These are phyloP conservation scores for Friedmanniomyces simplex DNA, from an alignment of 495 filamentous ascomycete genomes.

Conservation along the genomic window DNA sequence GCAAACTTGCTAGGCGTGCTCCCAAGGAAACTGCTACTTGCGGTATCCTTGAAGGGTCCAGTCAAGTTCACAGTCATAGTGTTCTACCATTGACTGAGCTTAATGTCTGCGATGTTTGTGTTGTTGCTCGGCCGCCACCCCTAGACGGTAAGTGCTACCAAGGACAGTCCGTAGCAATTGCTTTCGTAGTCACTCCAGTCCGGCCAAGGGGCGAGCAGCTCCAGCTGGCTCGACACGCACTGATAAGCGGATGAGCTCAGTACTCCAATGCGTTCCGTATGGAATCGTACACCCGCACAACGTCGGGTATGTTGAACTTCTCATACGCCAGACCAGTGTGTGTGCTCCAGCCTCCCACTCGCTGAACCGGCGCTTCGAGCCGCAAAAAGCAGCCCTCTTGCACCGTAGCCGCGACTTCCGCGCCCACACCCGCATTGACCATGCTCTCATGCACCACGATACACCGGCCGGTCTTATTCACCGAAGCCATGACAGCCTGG, in stretches of 20 bases:
- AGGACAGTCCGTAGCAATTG: no score
- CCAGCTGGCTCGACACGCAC: no score
- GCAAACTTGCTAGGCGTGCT: slow-evolving; percentile 20
- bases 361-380: slow-evolving; percentile 83
- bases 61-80: slow-evolving; percentile 18
- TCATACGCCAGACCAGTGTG: slow-evolving; percentile 78
- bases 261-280: slow-evolving; percentile 52
- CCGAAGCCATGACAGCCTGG: slow-evolving; percentile 68
- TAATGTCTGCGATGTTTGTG: slow-evolving; percentile 16
- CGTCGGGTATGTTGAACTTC: slow-evolving; percentile 65
- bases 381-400: slow-evolving; percentile 81
- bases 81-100: slow-evolving; percentile 16
- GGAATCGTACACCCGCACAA: slow-evolving; percentile 41
- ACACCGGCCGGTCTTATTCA: slow-evolving; percentile 79
- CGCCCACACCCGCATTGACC: slow-evolving; percentile 88
- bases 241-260: slow-evolving; percentile 25
- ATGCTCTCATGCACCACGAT: slow-evolving; percentile 94
- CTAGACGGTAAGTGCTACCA: no score
- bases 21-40: slow-evolving; percentile 19
- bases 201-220: no score
- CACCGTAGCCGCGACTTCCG: slow-evolving; percentile 85
- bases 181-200: no score
- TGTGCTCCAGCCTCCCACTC: slow-evolving; percentile 85
- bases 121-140: slow-evolving; percentile 15
- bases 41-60: slow-evolving; percentile 14